Evolutionary conservation across 1,139 yeast genomes (phyloP), one percentile per base, ranked within the genome.

Genomic region (Diutina scorzettiae): DNA sequence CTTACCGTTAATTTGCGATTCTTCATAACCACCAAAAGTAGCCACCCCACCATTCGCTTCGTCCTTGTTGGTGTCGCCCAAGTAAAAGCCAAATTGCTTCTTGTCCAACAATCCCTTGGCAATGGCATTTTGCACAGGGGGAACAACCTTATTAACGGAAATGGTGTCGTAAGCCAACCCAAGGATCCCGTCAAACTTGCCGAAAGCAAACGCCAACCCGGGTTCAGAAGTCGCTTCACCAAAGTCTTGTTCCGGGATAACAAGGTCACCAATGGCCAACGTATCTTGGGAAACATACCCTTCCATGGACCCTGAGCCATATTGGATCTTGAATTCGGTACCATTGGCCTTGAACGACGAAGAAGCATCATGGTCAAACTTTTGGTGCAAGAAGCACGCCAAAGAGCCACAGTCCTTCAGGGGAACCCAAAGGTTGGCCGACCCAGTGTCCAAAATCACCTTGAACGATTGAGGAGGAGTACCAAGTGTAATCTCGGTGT

Each of bases 221-320:
- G 98, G 97, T 68, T 91, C 98, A 51, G 77, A 76, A 46, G 98
- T 91, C 47, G 96, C 91, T 70, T 91, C 98, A 47, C 95, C 97
- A 59, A 91, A 91, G 59, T 81, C 93, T 67, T 89, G 97, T 50
- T 81, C 66, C 49, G 87, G 82, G 56, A 91, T 86, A 43, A 70
- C 66, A 64, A 91, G 75, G 57, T 83, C 95, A 44, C 96, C 97
- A 50, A 91, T 66, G 48, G 73, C 66, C 51, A 91, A 64, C 37
- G 78, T 69, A 59, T 91, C 98, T 58, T 81, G 81, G 39, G 96
- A 87, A 42, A 89, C 79, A 60, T 74, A 89, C 43, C 98, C 98
- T 58, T 84, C 86, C 63, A 91, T 70, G 37, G 93, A 73, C 43
- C 98, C 98, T 17, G 94, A 79, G 48, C 97, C 98, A 59, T 91